Conservation (phyloP, 2,329 filamentous ascomycete genomes). For the Achaetomium macrosporum region DNA sequence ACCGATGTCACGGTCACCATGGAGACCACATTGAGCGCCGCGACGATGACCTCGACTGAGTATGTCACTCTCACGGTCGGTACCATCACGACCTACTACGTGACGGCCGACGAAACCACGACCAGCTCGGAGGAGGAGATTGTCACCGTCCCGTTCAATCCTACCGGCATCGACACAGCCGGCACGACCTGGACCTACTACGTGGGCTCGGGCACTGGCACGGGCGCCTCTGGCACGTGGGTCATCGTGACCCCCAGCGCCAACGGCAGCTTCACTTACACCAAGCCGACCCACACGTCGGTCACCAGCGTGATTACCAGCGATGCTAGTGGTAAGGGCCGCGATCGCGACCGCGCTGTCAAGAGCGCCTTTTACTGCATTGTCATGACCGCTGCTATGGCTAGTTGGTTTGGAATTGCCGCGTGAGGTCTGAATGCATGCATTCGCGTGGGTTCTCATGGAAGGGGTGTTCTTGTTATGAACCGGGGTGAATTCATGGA, state of each 20-base stretch:
- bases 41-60: neutral
- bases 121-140: neutral
- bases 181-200: neutral
- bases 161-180: neutral
- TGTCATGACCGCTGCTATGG: neutral
- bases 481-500: neutral
- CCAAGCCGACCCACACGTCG: too few relatives aligned
- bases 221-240: neutral
- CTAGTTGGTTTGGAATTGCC: neutral
- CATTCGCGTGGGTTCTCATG: neutral
- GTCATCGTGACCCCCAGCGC: neutral
- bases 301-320: neutral
- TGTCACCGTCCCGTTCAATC: neutral
- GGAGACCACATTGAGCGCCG: neutral
- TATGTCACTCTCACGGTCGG: neutral
- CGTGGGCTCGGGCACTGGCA: neutral
- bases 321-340: too few relatives aligned
- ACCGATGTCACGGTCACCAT: neutral
- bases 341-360: neutral
- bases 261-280: too few relatives aligned
- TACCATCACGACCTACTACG: neutral
- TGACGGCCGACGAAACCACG: neutral
- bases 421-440: neutral
- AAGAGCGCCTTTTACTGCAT: slow-evolving; percentile 2
- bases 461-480: neutral